Evolutionary conservation across 305 asterid species (phyloP), one percentile per base, ranked within the genome.

Genomic region (Fraxinus platypoda): DNA sequence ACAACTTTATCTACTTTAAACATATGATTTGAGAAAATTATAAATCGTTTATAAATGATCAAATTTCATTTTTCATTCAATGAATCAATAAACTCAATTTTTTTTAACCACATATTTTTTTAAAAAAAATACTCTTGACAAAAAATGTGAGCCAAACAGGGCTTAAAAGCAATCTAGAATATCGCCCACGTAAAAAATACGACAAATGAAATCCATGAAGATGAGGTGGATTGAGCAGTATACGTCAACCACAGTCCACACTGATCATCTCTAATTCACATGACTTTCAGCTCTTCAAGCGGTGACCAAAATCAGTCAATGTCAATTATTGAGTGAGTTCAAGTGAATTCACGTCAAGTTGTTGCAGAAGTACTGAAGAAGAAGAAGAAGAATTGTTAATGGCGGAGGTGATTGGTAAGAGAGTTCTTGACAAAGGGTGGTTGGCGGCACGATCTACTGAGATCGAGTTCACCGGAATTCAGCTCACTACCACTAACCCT

Each of bases 391-490:
- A 25, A 25, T 25, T n/a, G 0, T 52, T 30, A 31, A 92, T 90
- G 97, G 90, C 80, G 89, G 96, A 73, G 78, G 85, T 75, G 73
- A 87, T 90, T 26, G 94, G 94, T 81, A 96, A 93, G 91, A 86
- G 30, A 80, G 89, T 94, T 73, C 84, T 96, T 83, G 91, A 93
- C 77, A 52, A 78, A 62, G 97, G 95, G 52, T 96, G 99, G 99
- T 72, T 94, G 78, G 98, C 98, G 71, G 98, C 99, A 59, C 90
- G 98, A 79, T 93, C 95, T 72, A 89, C 97, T 43, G 95, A 96
- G 80, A 91, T 96, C 37, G 88, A 88, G 73, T 84, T 88, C 81
- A 89, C 93, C 78, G 99, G 98, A 80, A 89, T 88, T 78, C 87
- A 94, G 88, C 95, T 96, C 80, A 94, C 98, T 81, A 96, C 99